Evolutionary conservation across 2,329 filamentous ascomycete genomes (phyloP).

Genomic region (Cordyceps sp.): DNA sequence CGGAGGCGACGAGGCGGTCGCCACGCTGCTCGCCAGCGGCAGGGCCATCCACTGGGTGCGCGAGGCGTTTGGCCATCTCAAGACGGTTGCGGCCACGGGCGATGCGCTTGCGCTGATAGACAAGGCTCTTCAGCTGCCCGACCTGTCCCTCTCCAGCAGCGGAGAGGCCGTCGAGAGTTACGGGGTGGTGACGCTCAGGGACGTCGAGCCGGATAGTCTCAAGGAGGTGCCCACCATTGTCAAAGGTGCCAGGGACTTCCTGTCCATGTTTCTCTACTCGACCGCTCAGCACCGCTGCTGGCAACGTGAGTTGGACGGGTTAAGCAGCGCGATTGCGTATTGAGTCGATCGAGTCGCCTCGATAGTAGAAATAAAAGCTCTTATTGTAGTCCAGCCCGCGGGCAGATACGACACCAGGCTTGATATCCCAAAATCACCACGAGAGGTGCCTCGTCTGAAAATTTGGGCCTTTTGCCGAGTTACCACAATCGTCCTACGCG

Average conservation of each 20-base stretch:
- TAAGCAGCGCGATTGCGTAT: slow-evolving; percentile 51
- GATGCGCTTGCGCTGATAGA: slow-evolving; percentile 51
- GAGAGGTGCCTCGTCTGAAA: too few relatives aligned
- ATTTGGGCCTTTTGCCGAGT: too few relatives aligned
- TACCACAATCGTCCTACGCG: too few relatives aligned
- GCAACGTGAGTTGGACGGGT: slow-evolving; percentile 54
- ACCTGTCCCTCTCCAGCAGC: slow-evolving; percentile 24
- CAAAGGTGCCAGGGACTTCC: slow-evolving; percentile 51
- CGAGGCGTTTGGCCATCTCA: slow-evolving; percentile 69
- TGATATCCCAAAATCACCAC: too few relatives aligned
- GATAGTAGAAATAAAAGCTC: too few relatives aligned
- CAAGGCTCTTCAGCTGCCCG: slow-evolving; percentile 25
- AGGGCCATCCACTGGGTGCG: slow-evolving; percentile 61
- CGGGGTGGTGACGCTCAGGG: slow-evolving; percentile 55
- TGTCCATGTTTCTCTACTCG: slow-evolving; percentile 52
- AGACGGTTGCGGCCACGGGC: slow-evolving; percentile 60
- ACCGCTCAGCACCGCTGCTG: slow-evolving; percentile 62
- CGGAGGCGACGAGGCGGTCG: slow-evolving; percentile 47
- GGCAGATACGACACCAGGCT: too few relatives aligned
- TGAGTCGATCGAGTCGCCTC: too few relatives aligned
- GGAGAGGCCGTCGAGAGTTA: slow-evolving; percentile 45
- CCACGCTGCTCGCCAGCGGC: slow-evolving; percentile 49
- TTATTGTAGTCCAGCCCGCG: too few relatives aligned
- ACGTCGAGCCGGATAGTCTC: slow-evolving; percentile 36
- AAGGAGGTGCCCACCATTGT: slow-evolving; percentile 45